Percentiles rank a stretch among this genome's conserved stretches.
Conservation (phyloP, 768 basidiomycete species). For the Leucosporidium scottii region DNA sequence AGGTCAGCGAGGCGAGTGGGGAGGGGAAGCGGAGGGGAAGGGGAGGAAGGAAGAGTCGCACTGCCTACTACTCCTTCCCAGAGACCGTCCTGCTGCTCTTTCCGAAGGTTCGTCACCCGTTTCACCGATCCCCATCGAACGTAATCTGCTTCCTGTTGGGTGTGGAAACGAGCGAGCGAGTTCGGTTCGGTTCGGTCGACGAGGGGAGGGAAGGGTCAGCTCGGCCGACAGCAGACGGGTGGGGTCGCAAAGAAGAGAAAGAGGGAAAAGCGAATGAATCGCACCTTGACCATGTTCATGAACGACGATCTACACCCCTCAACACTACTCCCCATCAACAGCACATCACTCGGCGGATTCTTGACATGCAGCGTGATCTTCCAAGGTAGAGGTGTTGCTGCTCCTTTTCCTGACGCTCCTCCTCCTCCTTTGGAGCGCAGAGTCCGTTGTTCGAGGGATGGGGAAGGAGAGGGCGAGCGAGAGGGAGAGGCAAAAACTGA, state of each 20-base stretch:
- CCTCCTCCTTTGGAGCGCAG: neutral
- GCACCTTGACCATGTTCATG: conserved; percentile 83
- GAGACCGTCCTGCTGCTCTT: conserved; percentile 87
- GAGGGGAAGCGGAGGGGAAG: neutral
- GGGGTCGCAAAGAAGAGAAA: neutral
- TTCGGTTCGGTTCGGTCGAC: no score
- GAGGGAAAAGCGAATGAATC: neutral
- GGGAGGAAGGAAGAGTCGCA: conserved; percentile 46
- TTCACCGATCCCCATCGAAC: conserved; percentile 94
- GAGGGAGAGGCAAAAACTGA: neutral
- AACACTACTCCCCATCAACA: conserved; percentile 67
- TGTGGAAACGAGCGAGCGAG: no score
- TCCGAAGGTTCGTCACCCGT: conserved; percentile 80
- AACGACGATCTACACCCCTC: conserved; percentile 89
- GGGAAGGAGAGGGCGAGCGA: conserved; percentile 19
- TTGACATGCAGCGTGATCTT: conserved; percentile 79
- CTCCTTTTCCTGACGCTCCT: neutral
- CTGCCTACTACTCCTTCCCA: conserved; percentile 96
- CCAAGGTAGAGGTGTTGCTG: conserved; percentile 49
- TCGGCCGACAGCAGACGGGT: no score
- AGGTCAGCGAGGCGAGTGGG: neutral
- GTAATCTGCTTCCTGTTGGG: conserved; percentile 89
- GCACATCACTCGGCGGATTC: conserved; percentile 76
- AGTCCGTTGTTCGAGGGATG: conserved; percentile 28
- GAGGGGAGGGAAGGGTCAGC: no score